Percentiles rank a stretch among this genome's conserved stretches.
phyloP scores from a whole-genome alignment of 139 green algal species.

The Bryopsis sp. region DNA sequence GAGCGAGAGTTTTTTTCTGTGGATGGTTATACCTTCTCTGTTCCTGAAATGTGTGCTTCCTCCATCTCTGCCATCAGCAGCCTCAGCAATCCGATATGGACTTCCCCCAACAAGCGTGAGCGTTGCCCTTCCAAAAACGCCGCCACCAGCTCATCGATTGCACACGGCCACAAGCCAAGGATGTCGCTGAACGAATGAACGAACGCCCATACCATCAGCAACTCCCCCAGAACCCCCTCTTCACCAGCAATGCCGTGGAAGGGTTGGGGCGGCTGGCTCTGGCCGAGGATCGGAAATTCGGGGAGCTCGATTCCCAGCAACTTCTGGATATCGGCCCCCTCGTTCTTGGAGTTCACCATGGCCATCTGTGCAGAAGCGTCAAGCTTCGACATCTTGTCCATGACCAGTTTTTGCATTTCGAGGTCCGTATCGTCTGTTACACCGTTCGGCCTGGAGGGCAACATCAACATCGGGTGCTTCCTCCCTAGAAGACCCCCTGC shows the following conservation, averaged over 20 bases:
- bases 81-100: conserved; percentile 21
- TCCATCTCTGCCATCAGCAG: conserved; percentile 65
- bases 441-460: no score
- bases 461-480: no score
- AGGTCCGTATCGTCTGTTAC: conserved; percentile 68
- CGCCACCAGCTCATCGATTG: conserved; percentile 45
- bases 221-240: conserved; percentile 28
- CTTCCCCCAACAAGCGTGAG: conserved; percentile 12
- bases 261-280: no score
- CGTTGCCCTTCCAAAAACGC: conserved; percentile 23
- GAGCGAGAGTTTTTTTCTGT: not conserved
- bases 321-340: conserved; percentile 22
- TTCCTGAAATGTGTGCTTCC: conserved; percentile 37
- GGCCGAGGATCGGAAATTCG: no score
- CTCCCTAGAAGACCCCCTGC: no score
- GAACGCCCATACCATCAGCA: conserved; percentile 67
- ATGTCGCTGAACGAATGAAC: conserved; percentile 55
- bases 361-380: conserved; percentile 32
- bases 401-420: conserved; percentile 54
- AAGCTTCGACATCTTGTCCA: conserved; percentile 26
- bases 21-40: not conserved
- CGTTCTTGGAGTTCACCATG: conserved; percentile 51
- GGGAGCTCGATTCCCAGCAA: no score
- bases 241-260: no score
- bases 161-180: conserved; percentile 45